Base-by-base conservation (phyloP, 2,329 filamentous ascomycete genomes). In the Phyllosticta citrichinensis region DNA sequence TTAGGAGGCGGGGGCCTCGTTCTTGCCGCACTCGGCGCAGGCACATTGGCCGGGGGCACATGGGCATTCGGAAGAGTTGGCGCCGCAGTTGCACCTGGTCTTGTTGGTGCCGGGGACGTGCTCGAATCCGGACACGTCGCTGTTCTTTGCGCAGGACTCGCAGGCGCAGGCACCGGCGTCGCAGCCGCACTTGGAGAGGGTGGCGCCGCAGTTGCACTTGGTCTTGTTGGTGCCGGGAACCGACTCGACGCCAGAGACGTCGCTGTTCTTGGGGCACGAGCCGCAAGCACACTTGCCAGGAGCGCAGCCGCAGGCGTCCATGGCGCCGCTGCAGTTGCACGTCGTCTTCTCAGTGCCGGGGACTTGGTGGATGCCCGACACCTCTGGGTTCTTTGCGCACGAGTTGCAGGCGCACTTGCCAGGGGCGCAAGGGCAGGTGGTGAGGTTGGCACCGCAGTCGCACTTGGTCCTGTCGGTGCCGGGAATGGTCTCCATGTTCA, bases 81-180 rank as follows among this genome's bases (percentile, higher is more conserved):
- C 70, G 64, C 69, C 69, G 67, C 78, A 81, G 71, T 80, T 79
- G 75, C 79, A 80, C 66, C 73, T 69, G 11, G 75, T 77, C 64
- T 73, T 74, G 63, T 77, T 75, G 60, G 75, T 69, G 63, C 70
- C 75, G 5, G 71, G 66, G 5, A 75, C 69, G 19, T 72, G 66
- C 69, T 79, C 71, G 66, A 74, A 22, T 30, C 56, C 60, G 8
- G 58, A 52, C 10, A 54, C 8, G 22, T 60, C 75, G 19, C 75
- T 68, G 62, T 76, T 77, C 73, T 80, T 80, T 55, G 71, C 74
- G 65, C 79, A 80, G 57, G 72, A 74, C 25, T 69, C 68, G 68
- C 78, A 80, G 25, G 76, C 75, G 65, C 78, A 80, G 66, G 77
- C 71, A 58, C 78, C 77, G 35, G 76, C 68, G 52, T 73, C 71